phyloP scores from a whole-genome alignment of 164 flowering plant genomes.

The Umbilicus rupestris region DNA sequence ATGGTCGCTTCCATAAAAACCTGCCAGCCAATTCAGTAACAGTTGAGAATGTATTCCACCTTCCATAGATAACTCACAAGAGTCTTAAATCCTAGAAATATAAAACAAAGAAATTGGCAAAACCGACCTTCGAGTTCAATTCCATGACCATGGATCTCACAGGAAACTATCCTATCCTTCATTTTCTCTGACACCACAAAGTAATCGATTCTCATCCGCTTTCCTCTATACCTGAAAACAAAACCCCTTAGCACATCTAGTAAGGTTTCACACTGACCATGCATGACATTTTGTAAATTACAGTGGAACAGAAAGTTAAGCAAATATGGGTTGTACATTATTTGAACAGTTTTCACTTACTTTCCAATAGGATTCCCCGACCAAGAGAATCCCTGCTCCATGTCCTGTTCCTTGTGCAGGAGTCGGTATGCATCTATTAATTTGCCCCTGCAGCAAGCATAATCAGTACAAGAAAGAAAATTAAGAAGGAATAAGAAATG shows the following conservation, averaged over 20 bases:
- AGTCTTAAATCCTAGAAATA: neutral
- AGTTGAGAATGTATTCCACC: neutral
- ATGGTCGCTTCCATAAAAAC: conserved; percentile 94
- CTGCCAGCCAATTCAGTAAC: conserved; percentile 26
- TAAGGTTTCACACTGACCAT: neutral
- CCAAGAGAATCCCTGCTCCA: conserved; percentile 91
- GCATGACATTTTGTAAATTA: neutral
- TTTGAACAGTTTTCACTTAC: conserved; percentile 38
- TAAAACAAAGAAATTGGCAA: neutral
- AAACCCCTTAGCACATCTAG: neutral
- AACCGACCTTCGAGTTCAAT: conserved; percentile 71
- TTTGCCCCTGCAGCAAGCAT: conserved; percentile 56
- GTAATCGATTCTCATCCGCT: conserved; percentile 95
- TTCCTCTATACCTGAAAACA: conserved; percentile 69
- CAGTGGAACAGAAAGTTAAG: neutral
- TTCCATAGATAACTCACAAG: neutral
- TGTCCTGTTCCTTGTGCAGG: conserved; percentile 71
- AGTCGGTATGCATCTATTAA: conserved; percentile 83
- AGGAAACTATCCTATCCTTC: conserved; percentile 60
- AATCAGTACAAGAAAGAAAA: conserved; percentile 2
- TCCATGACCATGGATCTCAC: conserved; percentile 87
- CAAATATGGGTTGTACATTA: too few relatives aligned
- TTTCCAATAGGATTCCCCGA: conserved; percentile 92
- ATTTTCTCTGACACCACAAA: conserved; percentile 64
- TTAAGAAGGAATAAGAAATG: neutral